Base-by-base conservation (phyloP, 139 green algal species). In the Chlorella vulgaris region DNA sequence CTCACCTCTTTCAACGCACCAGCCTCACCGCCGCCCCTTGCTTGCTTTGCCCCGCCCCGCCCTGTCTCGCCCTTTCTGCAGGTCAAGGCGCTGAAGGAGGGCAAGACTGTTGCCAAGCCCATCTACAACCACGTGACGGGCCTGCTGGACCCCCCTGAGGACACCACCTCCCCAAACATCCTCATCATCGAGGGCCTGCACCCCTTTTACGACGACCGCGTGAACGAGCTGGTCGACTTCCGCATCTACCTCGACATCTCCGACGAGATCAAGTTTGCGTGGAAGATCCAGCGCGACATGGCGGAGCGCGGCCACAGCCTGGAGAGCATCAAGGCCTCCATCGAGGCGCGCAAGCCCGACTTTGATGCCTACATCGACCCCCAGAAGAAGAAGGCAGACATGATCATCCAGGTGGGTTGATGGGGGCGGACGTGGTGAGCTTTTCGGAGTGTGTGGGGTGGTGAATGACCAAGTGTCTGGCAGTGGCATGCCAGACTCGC, bases 91-190 rank as follows among this genome's bases (percentile, higher is more conserved):
- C 88, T 99, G 67, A 99, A 98, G 92, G 94, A 98, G 82, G 97
- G 97, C 86, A 98, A 99, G 94, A 22, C 93, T 24, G 94, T 99
- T 15, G 85, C 97, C 58, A 99, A 99, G 95, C 97, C 95, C 66
- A 99, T 99, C 89, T 99, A 99, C 96, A 99, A 99, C 94, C 97
- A 99, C 90, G 97, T 99, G 18, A 93, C 93, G 10, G 76, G 97
- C 69, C 88, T 98, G 60, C 85, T 99, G 75, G 97, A 99, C 93
- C 88, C 97, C 28, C 80, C 97, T 38, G 97, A 99, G 92, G 89
- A 83, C 70, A 99, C 96, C 63, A 82, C 92, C 29, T 70, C 95
- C 38, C 94, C 97, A 78, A 91, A 97, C 91, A 96, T 98, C 81
- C 88, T 97, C 67, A 94, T 99, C 66, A 96, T 98, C 87, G 97